Percentiles rank a stretch among this genome's conserved stretches.
Evolutionary conservation across 257 asterid genomes (phyloP).

Genomic region (Salvia hispanica): DNA sequence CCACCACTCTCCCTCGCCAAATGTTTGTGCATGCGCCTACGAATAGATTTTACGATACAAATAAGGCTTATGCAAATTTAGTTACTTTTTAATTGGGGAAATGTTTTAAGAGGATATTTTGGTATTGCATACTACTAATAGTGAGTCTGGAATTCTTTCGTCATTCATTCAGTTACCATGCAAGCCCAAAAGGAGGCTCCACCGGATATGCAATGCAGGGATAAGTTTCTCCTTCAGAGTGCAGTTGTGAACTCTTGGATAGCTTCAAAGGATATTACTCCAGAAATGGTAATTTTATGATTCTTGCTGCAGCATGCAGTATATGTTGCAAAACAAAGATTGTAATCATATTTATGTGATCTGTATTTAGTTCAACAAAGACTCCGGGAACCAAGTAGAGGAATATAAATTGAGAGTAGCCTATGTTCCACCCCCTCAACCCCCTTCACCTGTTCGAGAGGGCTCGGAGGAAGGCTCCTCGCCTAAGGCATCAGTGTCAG

Average conservation of each 20-base stretch:
- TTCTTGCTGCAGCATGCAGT: conserved; percentile 8
- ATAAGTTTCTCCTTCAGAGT: conserved; percentile 77
- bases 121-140: neutral
- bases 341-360: conserved; percentile 20
- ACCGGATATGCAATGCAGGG: conserved; percentile 72
- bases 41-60: neutral
- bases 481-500: conserved; percentile 56
- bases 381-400: conserved; percentile 56
- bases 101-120: neutral
- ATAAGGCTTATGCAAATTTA: conserved; percentile 12
- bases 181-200: conserved; percentile 88
- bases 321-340: conserved; percentile 11
- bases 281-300: conserved; percentile 56
- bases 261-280: conserved; percentile 60
- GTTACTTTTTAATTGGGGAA: conserved; percentile 9
- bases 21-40: neutral
- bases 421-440: conserved; percentile 67
- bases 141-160: conserved; percentile 19
- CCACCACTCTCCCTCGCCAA: neutral
- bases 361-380: conserved; percentile 60
- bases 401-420: conserved; percentile 75
- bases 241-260: conserved; percentile 53
- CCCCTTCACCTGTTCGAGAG: conserved; percentile 79
- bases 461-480: conserved; percentile 76
- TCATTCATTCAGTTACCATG: conserved; percentile 59